These are phyloP conservation scores for Blastocystis sp. DNA, from an alignment of 352 stramenopile species.

Conservation along the genomic window DNA sequence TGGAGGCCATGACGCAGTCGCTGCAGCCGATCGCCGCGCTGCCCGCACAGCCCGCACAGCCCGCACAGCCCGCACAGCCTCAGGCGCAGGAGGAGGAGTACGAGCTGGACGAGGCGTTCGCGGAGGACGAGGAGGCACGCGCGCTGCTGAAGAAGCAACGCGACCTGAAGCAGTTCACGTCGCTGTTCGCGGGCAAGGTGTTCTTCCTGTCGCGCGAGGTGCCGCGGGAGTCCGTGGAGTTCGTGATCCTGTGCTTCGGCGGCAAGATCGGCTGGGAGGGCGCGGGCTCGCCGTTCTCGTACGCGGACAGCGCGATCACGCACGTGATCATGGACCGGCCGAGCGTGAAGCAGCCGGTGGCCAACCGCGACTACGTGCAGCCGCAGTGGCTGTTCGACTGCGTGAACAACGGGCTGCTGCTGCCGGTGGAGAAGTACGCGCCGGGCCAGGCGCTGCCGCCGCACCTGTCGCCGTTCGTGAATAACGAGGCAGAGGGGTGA, in stretches of 20 bases:
- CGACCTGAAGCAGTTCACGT: conserved; percentile 79
- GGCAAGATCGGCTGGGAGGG: conserved; percentile 91
- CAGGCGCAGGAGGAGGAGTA: conserved; percentile 80
- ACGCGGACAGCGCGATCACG: conserved; percentile 88
- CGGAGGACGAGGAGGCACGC: conserved; percentile 22
- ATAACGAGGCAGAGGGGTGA: conserved; percentile 89
- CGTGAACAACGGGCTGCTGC: conserved; percentile 89
- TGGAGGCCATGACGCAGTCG: conserved; percentile 30
- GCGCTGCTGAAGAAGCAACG: conserved; percentile 74
- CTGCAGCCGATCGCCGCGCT: no score
- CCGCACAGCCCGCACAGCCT: neutral
- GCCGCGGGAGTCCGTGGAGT: conserved; percentile 86
- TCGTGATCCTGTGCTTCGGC: conserved; percentile 89
- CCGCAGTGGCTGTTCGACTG: conserved; percentile 98
- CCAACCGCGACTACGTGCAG: conserved; percentile 91
- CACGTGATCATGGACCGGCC: conserved; percentile 89
- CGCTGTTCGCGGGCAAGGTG: conserved; percentile 79
- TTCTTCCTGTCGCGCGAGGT: conserved; percentile 93
- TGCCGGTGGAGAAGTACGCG: conserved; percentile 87
- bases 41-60: neutral
- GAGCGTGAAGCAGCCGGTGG: conserved; percentile 58
- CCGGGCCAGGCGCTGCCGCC: conserved; percentile 86
- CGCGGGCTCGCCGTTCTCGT: conserved; percentile 82
- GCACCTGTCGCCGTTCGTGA: conserved; percentile 91
- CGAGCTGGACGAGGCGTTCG: conserved; percentile 78